A percentile compares a stretch with the other conserved stretches of the same genome.
Conservation (phyloP, 129 eudicot species). For the Flaveria trinervia region DNA sequence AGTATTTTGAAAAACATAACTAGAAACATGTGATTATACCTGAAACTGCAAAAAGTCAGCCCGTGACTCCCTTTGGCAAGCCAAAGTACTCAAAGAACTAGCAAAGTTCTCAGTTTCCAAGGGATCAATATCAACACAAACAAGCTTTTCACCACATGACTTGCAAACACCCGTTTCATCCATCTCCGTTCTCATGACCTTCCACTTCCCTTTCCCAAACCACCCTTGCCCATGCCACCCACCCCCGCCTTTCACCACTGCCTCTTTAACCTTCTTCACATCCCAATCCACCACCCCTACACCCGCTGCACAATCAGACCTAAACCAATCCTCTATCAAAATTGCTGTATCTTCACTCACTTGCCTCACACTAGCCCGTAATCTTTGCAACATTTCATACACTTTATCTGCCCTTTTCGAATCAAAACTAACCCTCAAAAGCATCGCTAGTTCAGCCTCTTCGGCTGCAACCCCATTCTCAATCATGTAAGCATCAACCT, state of each 20-base stretch:
- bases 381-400: constrained; percentile 81
- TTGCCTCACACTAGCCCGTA: constrained; percentile 70
- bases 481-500: constrained; percentile 81
- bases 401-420: constrained; percentile 57
- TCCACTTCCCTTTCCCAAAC: constrained; percentile 89
- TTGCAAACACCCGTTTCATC: constrained; percentile 66
- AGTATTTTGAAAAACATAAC: neutral
- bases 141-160: constrained; percentile 82
- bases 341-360: constrained; percentile 70
- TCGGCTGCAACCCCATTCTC: constrained; percentile 66
- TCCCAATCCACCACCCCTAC: constrained; percentile 78
- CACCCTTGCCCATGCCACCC: constrained; percentile 99
- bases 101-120: constrained; percentile 83
- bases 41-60: constrained; percentile 68
- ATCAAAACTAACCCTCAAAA: constrained; percentile 65
- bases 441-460: constrained; percentile 64
- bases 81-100: constrained; percentile 65
- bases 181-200: constrained; percentile 69
- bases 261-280: constrained; percentile 58
- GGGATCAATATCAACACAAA: constrained; percentile 91
- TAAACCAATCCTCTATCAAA: constrained; percentile 79
- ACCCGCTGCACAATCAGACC: constrained; percentile 48
- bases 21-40: constrained; percentile 40
- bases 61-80: constrained; percentile 62
- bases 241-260: constrained; percentile 80